Conservation (phyloP, 129 eudicot genomes). For the Flaveria brownii region DNA sequence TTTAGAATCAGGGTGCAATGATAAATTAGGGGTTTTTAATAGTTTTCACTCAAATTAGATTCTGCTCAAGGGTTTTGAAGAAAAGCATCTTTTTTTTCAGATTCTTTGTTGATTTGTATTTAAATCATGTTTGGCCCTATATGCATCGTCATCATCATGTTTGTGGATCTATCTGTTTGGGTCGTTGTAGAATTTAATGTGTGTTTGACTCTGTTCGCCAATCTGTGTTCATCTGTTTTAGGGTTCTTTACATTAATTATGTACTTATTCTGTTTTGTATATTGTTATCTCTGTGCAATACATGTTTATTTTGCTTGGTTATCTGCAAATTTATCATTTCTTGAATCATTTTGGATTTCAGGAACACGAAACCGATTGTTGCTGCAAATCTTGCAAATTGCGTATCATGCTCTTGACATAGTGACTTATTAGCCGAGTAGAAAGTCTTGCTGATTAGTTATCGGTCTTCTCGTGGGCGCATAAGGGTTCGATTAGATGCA, state of each 20-base stretch:
- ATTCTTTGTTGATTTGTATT: conserved; percentile 10
- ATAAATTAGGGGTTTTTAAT: background rate
- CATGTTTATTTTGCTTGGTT: background rate
- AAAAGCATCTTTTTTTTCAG: background rate
- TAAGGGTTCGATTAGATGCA: conserved; percentile 43
- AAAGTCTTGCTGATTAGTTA: background rate
- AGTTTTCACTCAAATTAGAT: background rate
- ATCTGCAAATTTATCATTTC: conserved; percentile 18
- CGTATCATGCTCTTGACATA: background rate
- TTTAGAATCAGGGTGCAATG: background rate
- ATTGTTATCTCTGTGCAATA: background rate
- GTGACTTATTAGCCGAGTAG: background rate
- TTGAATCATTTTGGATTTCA: conserved; percentile 8
- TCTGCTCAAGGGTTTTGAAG: background rate
- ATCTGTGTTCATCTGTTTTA: background rate
- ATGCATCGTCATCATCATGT: background rate
- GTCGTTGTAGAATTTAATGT: background rate
- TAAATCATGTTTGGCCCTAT: background rate
- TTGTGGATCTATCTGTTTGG: conserved; percentile 27
- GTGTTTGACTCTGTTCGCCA: conserved; percentile 2
- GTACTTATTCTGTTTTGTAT: background rate
- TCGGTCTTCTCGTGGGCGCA: conserved; percentile 7
- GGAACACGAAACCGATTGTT: background rate
- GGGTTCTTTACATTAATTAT: conserved; percentile 5
- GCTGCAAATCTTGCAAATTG: background rate